These are phyloP conservation scores for Sphagnum tenellum DNA, from an alignment of 225 moss, liverwort and hornwort genomes.

Conservation along the genomic window DNA sequence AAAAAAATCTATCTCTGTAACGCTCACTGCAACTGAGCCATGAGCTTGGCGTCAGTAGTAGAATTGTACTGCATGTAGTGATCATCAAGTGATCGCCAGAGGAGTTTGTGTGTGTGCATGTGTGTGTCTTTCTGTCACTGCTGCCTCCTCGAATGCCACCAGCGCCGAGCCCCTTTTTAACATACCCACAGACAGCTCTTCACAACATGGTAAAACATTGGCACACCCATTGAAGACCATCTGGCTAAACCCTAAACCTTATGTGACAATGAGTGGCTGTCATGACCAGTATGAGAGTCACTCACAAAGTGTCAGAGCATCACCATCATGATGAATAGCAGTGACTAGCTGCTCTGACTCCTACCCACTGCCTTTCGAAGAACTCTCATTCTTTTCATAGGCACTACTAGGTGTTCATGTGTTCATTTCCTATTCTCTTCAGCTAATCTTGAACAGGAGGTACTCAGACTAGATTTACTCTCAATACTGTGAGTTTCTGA, in stretches of 20 bases:
- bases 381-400: no score
- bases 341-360: neutral
- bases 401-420: neutral
- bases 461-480: neutral
- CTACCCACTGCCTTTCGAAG: neutral
- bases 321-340: neutral
- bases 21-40: no score
- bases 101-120: no score
- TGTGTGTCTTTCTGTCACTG: constrained; percentile 4
- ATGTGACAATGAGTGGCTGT: constrained; percentile 1
- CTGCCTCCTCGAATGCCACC: constrained; percentile 61
- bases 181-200: constrained; percentile 25
- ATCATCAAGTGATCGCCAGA: no score
- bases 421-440: neutral
- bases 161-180: constrained; percentile 52
- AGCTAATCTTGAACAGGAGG: neutral
- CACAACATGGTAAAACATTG: constrained; percentile 7
- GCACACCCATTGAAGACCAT: no score
- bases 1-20: no score
- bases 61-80: no score
- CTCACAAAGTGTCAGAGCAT: neutral
- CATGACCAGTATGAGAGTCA: neutral
- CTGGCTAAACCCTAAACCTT: neutral
- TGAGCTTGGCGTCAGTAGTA: no score
- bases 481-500: neutral